These are phyloP conservation scores for Gamarada debralockiae DNA, from an alignment of 495 filamentous ascomycete genomes.

Conservation along the genomic window DNA sequence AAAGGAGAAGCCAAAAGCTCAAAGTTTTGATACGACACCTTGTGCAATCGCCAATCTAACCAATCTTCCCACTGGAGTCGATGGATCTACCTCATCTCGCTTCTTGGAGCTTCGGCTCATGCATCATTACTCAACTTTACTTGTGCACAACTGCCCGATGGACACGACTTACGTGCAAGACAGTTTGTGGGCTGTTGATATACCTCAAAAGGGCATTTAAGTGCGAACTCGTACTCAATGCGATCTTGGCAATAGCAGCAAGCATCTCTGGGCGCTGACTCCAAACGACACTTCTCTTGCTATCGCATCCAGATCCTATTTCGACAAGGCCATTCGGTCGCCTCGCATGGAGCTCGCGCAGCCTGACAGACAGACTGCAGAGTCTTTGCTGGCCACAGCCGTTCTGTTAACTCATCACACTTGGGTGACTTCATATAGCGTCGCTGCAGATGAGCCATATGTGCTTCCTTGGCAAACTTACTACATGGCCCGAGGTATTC, in stretches of 20 bases:
- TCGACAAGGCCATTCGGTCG: slow-evolving; percentile 11
- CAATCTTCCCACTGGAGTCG: not conserved
- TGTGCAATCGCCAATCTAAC: slow-evolving; percentile 24
- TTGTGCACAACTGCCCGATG: slow-evolving; percentile 4
- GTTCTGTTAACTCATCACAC: slow-evolving; percentile 15
- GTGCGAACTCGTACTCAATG: slow-evolving; percentile 12
- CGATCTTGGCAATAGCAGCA: slow-evolving; percentile 8
- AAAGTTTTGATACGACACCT: slow-evolving; percentile 24
- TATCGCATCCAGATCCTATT: slow-evolving; percentile 7
- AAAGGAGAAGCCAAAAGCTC: no score
- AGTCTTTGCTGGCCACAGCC: slow-evolving; percentile 10
- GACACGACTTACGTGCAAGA: not conserved
- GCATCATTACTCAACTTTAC: slow-evolving; percentile 16
- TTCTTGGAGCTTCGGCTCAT: slow-evolving; percentile 15
- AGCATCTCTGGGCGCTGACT: slow-evolving; percentile 11
- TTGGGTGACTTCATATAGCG: slow-evolving; percentile 7
- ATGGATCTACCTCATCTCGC: slow-evolving; percentile 13
- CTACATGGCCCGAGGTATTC: slow-evolving; percentile 7
- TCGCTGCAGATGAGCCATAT: not conserved
- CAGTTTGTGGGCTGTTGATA: slow-evolving; percentile 12
- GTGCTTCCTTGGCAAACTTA: slow-evolving; percentile 3
- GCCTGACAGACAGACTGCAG: slow-evolving; percentile 1
- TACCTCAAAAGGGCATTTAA: slow-evolving; percentile 11
- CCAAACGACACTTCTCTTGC: slow-evolving; percentile 1
- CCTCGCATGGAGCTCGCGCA: slow-evolving; percentile 2